Evolutionary conservation across 2,329 filamentous ascomycete genomes (phyloP).

Genomic region (Orbilia brochopaga): DNA sequence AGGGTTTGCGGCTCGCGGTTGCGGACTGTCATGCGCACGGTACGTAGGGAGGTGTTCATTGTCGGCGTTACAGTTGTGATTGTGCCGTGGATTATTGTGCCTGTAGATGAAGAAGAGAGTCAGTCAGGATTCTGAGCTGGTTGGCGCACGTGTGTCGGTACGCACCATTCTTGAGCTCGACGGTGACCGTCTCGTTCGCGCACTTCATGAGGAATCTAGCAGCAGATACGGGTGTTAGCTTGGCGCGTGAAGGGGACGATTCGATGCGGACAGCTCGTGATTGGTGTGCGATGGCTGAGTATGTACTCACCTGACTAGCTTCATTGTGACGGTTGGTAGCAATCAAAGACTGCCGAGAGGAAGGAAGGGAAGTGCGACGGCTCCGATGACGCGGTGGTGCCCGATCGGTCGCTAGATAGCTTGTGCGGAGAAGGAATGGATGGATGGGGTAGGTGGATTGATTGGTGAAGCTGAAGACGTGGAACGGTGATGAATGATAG

Average conservation of each 20-base stretch:
- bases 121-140: not conserved
- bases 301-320: conserved; percentile 95
- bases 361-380: not conserved
- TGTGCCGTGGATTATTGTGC: conserved; percentile 94
- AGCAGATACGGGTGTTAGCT: conserved; percentile 44
- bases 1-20: conserved; percentile 85
- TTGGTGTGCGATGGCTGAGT: conserved; percentile 4
- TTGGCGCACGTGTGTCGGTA: conserved; percentile 9
- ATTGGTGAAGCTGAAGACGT: conserved; percentile 7
- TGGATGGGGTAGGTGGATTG: not conserved
- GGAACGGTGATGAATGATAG: conserved; percentile 22
- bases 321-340: conserved; percentile 69
- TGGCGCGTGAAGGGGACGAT: conserved; percentile 7
- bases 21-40: conserved; percentile 93
- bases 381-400: not conserved
- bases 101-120: conserved; percentile 61
- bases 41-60: conserved; percentile 96
- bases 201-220: conserved; percentile 99
- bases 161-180: conserved; percentile 96
- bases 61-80: conserved; percentile 95
- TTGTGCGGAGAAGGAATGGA: not conserved
- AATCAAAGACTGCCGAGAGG: conserved; percentile 35
- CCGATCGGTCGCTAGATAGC: not conserved
- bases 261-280: conserved; percentile 39
- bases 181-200: conserved; percentile 95